Evolutionary conservation across 179 eudicot species (phyloP), one percentile per base, ranked within the genome.

Genomic region (Silene coronaria): DNA sequence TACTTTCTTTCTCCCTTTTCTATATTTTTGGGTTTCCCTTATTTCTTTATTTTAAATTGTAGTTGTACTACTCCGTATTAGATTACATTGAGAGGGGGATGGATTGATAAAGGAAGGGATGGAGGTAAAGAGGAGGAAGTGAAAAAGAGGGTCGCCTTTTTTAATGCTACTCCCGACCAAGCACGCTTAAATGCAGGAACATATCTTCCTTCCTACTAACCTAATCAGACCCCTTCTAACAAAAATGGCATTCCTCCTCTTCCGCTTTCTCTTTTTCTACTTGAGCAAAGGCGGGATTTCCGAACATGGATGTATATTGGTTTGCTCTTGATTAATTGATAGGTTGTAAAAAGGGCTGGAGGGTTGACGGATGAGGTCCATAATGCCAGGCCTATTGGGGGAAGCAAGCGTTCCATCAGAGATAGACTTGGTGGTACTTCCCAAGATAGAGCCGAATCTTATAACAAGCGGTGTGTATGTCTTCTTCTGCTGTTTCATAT

Each of bases 281-380:
- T n/a, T n/a, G n/a, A n/a, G n/a, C n/a, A 36, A 36, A 36, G 45
- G 11, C 9, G 45, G 11, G 45, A 36, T 36, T 7, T 36, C 11
- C 45, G 45, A 8, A 36, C 45, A 36, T 36, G 45, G 45, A 36
- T 36, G 45, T 36, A 7, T 62, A n/a, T 53, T 61, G 51, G 46
- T 38, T 45, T 71, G 22, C 23, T 59, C 63, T 62, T 81, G 63
- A 38, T 55, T 75, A 14, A 70, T 78, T 65, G 61, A 12, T 76
- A 93, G 97, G 98, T 93, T 76, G 97, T 93, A 58, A 89, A 88
- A 85, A 91, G 89, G 80, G 84, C 80, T 14, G 90, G 90, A 48
- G 81, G 80, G 32, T 82, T 60, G 22, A 62, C 81, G 32, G 84
- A 82, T 72, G 80, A 78, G 69, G 79, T 74, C 75, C 51, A 77